Percentiles rank a stretch among this genome's conserved stretches.
These are phyloP conservation scores for Phytopythium delawarense DNA, from an alignment of 352 stramenopile species.

Conservation along the genomic window DNA sequence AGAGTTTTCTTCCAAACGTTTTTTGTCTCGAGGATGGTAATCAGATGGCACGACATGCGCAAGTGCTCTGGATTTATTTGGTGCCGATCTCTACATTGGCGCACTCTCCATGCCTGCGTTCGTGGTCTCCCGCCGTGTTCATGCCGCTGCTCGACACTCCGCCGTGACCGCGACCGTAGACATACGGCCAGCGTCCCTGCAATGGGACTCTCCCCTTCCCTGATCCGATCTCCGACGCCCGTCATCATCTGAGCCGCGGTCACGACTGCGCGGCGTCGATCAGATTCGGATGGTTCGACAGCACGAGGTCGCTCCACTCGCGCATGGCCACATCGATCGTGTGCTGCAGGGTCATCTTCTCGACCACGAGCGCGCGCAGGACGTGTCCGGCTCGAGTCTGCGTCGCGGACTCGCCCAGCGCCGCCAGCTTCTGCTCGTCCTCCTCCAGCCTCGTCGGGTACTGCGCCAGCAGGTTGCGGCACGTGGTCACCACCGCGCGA, in stretches of 20 bases:
- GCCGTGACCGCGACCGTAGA: not conserved
- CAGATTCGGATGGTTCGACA: constrained; percentile 40
- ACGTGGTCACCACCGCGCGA: constrained; percentile 34
- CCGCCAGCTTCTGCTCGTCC: constrained; percentile 15
- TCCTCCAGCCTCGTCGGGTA: constrained; percentile 34
- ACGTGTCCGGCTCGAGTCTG: constrained; percentile 28
- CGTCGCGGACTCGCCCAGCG: constrained; percentile 6
- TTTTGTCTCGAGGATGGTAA: no score
- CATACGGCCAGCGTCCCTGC: no score
- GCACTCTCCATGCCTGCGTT: not conserved
- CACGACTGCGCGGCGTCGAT: constrained; percentile 14
- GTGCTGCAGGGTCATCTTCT: constrained; percentile 59
- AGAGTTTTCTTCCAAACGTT: no score
- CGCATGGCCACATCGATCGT: constrained; percentile 37
- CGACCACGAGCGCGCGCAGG: constrained; percentile 38
- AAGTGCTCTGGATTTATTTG: not conserved
- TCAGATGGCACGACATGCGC: not conserved
- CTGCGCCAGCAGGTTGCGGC: constrained; percentile 30
- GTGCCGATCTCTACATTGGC: not conserved
- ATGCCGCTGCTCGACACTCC: not conserved
- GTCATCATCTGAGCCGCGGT: not conserved
- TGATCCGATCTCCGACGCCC: no score
- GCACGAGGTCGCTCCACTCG: constrained; percentile 44
- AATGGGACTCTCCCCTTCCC: no score
- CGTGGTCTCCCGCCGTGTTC: not conserved